A percentile compares a stretch with the other conserved stretches of the same genome.
Evolutionary conservation across 768 basidiomycete genomes (phyloP).

Genomic region (Fomitopsis pulvina): DNA sequence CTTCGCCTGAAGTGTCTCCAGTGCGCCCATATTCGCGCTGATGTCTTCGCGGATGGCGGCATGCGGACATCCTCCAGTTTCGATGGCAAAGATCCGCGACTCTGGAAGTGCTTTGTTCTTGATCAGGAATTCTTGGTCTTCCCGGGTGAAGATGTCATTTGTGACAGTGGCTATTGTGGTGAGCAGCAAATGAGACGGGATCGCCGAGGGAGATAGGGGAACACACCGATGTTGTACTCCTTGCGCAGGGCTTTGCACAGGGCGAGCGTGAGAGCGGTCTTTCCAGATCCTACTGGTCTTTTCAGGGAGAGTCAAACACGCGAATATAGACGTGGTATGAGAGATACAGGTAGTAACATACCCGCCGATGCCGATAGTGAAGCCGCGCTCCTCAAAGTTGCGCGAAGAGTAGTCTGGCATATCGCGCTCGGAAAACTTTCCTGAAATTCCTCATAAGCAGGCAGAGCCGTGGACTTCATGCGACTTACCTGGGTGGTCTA

Average conservation of each 20-base stretch:
- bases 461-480: not conserved
- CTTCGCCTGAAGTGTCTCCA: slow-evolving; percentile 90
- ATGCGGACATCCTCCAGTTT: slow-evolving; percentile 97
- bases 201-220: not conserved
- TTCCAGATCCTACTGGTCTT: slow-evolving; percentile 97
- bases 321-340: not conserved
- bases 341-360: slow-evolving; percentile 30
- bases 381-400: slow-evolving; percentile 89
- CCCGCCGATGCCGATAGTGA: slow-evolving; percentile 99
- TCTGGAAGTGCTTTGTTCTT: slow-evolving; percentile 82
- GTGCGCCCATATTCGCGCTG: slow-evolving; percentile 91
- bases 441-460: slow-evolving; percentile 33
- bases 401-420: slow-evolving; percentile 80
- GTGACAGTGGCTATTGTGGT: slow-evolving; percentile 74
- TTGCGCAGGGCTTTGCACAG: slow-evolving; percentile 77
- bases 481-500: slow-evolving; percentile 74
- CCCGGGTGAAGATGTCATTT: slow-evolving; percentile 99
- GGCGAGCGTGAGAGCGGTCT: slow-evolving; percentile 90
- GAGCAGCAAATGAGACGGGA: slow-evolving; percentile 5
- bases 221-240: slow-evolving; percentile 88
- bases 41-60: slow-evolving; percentile 98
- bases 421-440: slow-evolving; percentile 89
- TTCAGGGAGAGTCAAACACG: slow-evolving; percentile 24
- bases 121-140: slow-evolving; percentile 97
- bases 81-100: slow-evolving; percentile 88